These are phyloP conservation scores for Geoglossum glabrum DNA, from an alignment of 495 filamentous ascomycete genomes.

Conservation along the genomic window DNA sequence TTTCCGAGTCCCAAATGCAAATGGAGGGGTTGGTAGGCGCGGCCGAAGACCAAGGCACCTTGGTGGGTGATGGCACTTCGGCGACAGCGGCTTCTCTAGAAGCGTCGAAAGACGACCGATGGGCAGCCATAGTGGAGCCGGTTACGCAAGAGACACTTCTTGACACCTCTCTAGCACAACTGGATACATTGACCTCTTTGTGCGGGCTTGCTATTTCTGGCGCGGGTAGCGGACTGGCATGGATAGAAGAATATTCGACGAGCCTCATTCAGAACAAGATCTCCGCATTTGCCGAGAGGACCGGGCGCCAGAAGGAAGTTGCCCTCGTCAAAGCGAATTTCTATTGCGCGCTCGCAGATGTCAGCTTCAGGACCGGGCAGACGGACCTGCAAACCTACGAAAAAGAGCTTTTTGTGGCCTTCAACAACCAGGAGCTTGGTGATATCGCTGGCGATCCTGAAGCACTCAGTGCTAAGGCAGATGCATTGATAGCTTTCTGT, in stretches of 20 bases:
- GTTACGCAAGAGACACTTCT: constrained; percentile 40
- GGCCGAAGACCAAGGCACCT: constrained; percentile 8
- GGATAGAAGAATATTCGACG: constrained; percentile 34
- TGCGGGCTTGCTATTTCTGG: constrained; percentile 28
- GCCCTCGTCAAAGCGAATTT: constrained; percentile 32
- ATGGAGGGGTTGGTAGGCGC: constrained; percentile 18
- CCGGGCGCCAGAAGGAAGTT: constrained; percentile 28
- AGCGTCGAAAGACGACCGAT: constrained; percentile 30
- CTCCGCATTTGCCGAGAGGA: constrained; percentile 24
- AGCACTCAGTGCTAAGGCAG: constrained; percentile 34
- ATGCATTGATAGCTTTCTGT: constrained; percentile 35
- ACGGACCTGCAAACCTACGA: constrained; percentile 31
- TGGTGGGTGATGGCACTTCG: background rate
- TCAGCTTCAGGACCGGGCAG: constrained; percentile 28
- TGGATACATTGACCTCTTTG: constrained; percentile 35
- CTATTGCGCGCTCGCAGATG: constrained; percentile 29
- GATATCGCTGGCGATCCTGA: constrained; percentile 26
- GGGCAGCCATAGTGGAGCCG: constrained; percentile 40
- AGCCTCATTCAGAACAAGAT: constrained; percentile 28
- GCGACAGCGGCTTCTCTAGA: constrained; percentile 8
- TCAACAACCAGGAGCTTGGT: constrained; percentile 18
- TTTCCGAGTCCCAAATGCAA: constrained; percentile 30
- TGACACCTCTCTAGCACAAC: constrained; percentile 41
- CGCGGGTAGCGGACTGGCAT: constrained; percentile 20
- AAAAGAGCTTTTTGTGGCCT: constrained; percentile 24